Evolutionary conservation across 1,284 basidiomycete species (phyloP), one percentile per base, ranked within the genome.

Genomic region (Sphaerobolus stellatus): DNA sequence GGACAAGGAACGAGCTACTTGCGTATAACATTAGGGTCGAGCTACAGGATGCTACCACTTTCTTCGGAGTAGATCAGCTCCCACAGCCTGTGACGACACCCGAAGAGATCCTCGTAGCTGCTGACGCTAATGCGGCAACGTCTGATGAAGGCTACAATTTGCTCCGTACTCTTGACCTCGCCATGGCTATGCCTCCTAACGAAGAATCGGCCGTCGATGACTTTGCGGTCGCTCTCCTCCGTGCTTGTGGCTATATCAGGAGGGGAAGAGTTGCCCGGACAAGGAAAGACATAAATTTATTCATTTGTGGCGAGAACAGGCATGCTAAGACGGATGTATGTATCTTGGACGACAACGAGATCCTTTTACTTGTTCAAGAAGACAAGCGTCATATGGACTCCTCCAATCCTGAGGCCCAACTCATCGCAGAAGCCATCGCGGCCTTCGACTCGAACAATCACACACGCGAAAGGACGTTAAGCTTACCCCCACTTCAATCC

Each of bases 351-450:
- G 52, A 50, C 29, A 51, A 58, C 18, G 56, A 61, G 14, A 51
- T 67, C 22, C 60, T 69, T 22, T 62, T 71, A 31, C 64, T 57
- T 9, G 14, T 67, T 27, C 43, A 64, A 22, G 61, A 66, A 18
- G 57, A 62, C 48, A 66, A 64, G 47, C 25, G 22, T 14, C 50
- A 54, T 18, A 38, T 13, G 8, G 9, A n/a, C n/a, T 22, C 14
- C 25, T 41, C 14, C 22, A 43, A 65, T 41, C 50, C 60, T n/a
- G 62, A 68, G 51, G 38, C 65, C 18, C 66, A 67, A 51, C 61
- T 68, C 52, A 58, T 71, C 28, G 67, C 66, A 25, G 58, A 62
- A 36, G 70, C 70, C 30, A 71, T 72, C 20, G 66, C 70, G n/a
- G 66, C 67, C 18, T 71, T 68, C 56, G 63, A 68, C 52, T 59